Percentiles rank a stretch among this genome's conserved stretches.
Evolutionary conservation across 2,329 filamentous ascomycete genomes (phyloP).

Genomic region (Trichoderma arundinaceum): DNA sequence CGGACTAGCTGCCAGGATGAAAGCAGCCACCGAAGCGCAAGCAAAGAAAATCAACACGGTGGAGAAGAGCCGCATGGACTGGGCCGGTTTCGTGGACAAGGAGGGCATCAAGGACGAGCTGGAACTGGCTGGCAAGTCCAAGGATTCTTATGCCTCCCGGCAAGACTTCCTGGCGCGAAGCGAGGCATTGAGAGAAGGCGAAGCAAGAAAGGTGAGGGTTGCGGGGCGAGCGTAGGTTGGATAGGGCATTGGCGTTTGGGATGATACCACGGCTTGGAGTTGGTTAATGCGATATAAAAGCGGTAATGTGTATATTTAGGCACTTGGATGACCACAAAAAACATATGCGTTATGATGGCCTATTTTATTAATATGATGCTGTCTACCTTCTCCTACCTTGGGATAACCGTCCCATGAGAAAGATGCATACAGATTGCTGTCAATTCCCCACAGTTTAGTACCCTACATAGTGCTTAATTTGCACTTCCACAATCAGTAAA

Average conservation of each 20-base stretch:
- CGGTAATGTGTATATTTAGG: neutral
- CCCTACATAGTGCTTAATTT: neutral
- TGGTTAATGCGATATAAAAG: neutral
- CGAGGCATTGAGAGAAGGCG: slow-evolving; percentile 66
- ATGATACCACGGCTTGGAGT: neutral
- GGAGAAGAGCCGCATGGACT: slow-evolving; percentile 75
- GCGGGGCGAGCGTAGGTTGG: slow-evolving; percentile 44
- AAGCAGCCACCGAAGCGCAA: slow-evolving; percentile 55
- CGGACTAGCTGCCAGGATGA: slow-evolving; percentile 55
- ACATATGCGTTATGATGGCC: neutral
- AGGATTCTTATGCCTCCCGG: slow-evolving; percentile 65
- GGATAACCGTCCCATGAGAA: too few species aligned
- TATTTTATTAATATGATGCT: too few species aligned
- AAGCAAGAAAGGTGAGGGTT: slow-evolving; percentile 60
- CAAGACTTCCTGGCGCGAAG: slow-evolving; percentile 71
- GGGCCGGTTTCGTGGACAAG: slow-evolving; percentile 73
- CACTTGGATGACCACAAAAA: neutral
- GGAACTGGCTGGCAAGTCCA: slow-evolving; percentile 67
- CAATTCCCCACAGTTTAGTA: neutral
- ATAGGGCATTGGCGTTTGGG: slow-evolving; percentile 35
- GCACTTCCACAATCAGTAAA: neutral
- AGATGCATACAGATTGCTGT: too few species aligned
- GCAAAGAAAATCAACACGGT: slow-evolving; percentile 72
- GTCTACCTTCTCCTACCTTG: too few species aligned
- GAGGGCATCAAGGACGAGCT: slow-evolving; percentile 74